Evolutionary conservation across 257 asterid genomes (phyloP).

Genomic region (Linderniella brevidens): DNA sequence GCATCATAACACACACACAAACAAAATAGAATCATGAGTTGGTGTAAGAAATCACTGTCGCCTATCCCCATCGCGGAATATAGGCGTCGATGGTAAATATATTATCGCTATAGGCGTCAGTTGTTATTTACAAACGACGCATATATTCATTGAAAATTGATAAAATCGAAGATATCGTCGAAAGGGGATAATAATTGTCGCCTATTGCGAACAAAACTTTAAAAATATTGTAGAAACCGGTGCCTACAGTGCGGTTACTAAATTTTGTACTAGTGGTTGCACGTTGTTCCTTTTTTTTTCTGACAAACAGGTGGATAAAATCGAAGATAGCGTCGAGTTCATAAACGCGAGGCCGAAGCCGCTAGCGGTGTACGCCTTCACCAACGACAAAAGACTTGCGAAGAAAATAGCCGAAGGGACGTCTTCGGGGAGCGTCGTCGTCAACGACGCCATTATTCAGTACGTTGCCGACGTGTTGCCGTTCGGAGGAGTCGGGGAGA

Average conservation of each 20-base stretch:
- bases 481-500: slow-evolving; percentile 76
- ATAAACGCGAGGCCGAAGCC: slow-evolving; percentile 40
- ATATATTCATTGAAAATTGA: neutral
- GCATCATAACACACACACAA: neutral
- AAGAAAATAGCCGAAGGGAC: slow-evolving; percentile 25
- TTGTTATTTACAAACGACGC: neutral
- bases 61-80: too few relatives aligned
- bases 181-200: too few relatives aligned
- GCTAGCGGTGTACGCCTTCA: slow-evolving; percentile 57
- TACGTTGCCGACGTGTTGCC: slow-evolving; percentile 16
- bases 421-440: slow-evolving; percentile 50
- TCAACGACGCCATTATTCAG: slow-evolving; percentile 71
- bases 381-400: slow-evolving; percentile 27
- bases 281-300: too few relatives aligned
- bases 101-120: neutral
- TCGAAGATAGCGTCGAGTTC: slow-evolving; percentile 60
- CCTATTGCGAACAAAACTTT: too few relatives aligned
- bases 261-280: too few relatives aligned
- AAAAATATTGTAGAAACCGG: too few relatives aligned
- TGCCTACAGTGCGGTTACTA: too few relatives aligned
- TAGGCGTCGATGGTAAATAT: too few relatives aligned
- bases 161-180: neutral
- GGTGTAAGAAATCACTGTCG: neutral
- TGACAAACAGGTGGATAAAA: slow-evolving; percentile 34
- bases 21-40: neutral